These are phyloP conservation scores for Fonsecaea pedrosoi DNA, from an alignment of 2,329 filamentous ascomycete genomes.

Conservation along the genomic window DNA sequence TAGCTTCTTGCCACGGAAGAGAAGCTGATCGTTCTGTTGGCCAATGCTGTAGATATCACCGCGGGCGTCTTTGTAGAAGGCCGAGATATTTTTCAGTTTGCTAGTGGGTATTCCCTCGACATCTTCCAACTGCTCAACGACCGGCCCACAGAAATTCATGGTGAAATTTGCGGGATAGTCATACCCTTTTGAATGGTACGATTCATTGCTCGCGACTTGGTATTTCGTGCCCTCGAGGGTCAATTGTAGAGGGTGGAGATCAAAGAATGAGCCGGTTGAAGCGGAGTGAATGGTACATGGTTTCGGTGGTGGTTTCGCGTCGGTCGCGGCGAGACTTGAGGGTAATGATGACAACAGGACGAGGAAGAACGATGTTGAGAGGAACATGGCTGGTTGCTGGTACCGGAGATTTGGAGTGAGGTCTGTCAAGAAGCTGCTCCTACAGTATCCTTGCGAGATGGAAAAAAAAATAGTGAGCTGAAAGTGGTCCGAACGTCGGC, in stretches of 20 bases:
- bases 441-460: background rate
- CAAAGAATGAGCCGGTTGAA: conserved; percentile 67
- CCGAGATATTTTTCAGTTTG: conserved; percentile 56
- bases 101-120: conserved; percentile 53
- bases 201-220: conserved; percentile 50
- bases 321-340: conserved; percentile 45
- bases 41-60: conserved; percentile 42
- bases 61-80: conserved; percentile 51
- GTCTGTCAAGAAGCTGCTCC: background rate
- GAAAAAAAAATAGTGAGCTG: background rate
- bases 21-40: conserved; percentile 53
- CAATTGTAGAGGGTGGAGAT: conserved; percentile 61
- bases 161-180: conserved; percentile 60
- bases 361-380: conserved; percentile 38
- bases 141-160: conserved; percentile 58
- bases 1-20: conserved; percentile 64
- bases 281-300: conserved; percentile 69
- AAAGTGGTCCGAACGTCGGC: conserved; percentile 1
- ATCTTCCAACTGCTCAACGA: conserved; percentile 55
- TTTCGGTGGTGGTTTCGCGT: conserved; percentile 53
- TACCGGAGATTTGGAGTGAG: background rate
- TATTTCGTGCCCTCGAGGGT: conserved; percentile 53
- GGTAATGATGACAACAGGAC: conserved; percentile 46
- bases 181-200: conserved; percentile 57
- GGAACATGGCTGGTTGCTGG: conserved; percentile 26